Conservation (phyloP, 1,139 yeast species). For the Sugiyamaella neomexicana region DNA sequence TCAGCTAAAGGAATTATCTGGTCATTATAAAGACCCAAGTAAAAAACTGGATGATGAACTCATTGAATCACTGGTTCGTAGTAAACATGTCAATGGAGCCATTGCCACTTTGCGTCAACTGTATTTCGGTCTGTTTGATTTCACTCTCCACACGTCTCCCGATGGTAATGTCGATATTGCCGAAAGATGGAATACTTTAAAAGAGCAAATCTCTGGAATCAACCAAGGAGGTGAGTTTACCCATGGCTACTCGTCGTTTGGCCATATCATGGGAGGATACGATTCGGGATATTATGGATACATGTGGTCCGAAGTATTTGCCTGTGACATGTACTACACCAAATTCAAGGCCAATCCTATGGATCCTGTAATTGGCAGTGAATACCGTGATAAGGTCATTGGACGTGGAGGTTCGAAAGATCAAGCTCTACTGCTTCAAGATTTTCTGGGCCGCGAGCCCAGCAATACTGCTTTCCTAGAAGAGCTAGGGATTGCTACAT, state of each 20-base stretch:
- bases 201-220: constrained; percentile 59
- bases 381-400: constrained; percentile 69
- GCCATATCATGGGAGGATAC: constrained; percentile 82
- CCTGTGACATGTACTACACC: constrained; percentile 78
- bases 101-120: constrained; percentile 69
- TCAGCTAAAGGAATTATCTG: constrained; percentile 58
- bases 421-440: constrained; percentile 61
- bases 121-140: constrained; percentile 75
- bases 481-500: constrained; percentile 50
- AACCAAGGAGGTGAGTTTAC: constrained; percentile 55
- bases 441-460: constrained; percentile 75
- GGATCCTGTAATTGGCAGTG: constrained; percentile 58
- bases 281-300: constrained; percentile 88
- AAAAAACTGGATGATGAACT: constrained; percentile 59
- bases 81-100: constrained; percentile 78
- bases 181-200: constrained; percentile 61
- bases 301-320: constrained; percentile 81
- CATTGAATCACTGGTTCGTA: constrained; percentile 58
- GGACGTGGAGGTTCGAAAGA: constrained; percentile 74
- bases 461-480: constrained; percentile 65
- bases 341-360: constrained; percentile 68
- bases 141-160: constrained; percentile 60
- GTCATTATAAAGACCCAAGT: constrained; percentile 61
- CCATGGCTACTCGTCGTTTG: constrained; percentile 74
- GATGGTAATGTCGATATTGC: constrained; percentile 45